A percentile compares a stretch with the other conserved stretches of the same genome.
phyloP scores from a whole-genome alignment of 2,329 filamentous ascomycete species.

The Zasmidium citrigriseum region DNA sequence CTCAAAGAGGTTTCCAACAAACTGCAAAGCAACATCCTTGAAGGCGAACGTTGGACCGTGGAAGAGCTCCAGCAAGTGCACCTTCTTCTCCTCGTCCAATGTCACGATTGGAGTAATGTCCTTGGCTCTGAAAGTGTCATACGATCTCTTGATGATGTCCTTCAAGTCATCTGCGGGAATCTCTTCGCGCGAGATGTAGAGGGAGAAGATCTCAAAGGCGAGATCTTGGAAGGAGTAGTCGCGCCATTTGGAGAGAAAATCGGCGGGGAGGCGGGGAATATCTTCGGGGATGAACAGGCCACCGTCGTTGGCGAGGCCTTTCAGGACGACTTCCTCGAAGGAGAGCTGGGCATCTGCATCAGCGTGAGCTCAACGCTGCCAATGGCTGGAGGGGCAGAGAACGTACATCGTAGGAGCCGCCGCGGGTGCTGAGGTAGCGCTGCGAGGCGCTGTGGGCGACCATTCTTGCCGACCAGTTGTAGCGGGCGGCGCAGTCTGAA shows the following conservation, averaged over 20 bases:
- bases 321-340: conserved; percentile 88
- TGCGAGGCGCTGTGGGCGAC: conserved; percentile 55
- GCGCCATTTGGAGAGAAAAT: conserved; percentile 72
- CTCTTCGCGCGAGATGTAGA: conserved; percentile 83
- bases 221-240: conserved; percentile 78
- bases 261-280: conserved; percentile 64
- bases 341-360: conserved; percentile 61
- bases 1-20: conserved; percentile 93
- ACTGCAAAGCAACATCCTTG: conserved; percentile 92
- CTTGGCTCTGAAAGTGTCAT: conserved; percentile 80
- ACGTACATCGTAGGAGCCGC: conserved; percentile 63
- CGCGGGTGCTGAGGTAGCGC: conserved; percentile 63
- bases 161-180: conserved; percentile 80
- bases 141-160: conserved; percentile 79
- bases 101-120: conserved; percentile 78
- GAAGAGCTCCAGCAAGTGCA: conserved; percentile 91
- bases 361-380: conserved; percentile 31
- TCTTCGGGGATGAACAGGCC: conserved; percentile 87
- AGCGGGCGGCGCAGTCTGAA: neutral
- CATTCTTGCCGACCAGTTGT: conserved; percentile 11
- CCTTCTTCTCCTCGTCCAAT: conserved; percentile 69
- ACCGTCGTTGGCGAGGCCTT: conserved; percentile 82
- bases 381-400: conserved; percentile 7
- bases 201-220: conserved; percentile 79
- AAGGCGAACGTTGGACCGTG: conserved; percentile 95